Conservation (phyloP, 352 stramenopile genomes). For the Globisporangium paroecandrum region DNA sequence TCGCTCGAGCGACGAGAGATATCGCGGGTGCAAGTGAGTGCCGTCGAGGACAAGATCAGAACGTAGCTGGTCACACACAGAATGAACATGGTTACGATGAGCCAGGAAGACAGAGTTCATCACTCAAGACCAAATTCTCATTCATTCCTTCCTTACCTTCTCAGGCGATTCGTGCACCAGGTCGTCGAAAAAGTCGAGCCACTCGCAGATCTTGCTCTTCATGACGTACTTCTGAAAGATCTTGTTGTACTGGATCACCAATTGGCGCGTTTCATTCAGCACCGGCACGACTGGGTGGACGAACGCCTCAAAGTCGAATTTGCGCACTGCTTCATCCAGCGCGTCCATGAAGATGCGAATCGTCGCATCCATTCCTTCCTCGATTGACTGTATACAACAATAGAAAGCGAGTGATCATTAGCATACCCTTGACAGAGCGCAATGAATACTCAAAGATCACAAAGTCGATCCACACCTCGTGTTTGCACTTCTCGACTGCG, state of each 20-base stretch:
- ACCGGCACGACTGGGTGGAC: slow-evolving; percentile 90
- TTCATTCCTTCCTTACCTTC: slow-evolving; percentile 39
- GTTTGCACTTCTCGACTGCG: slow-evolving; percentile 85
- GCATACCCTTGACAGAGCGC: no score
- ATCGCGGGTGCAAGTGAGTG: slow-evolving; percentile 82
- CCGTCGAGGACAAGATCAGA: slow-evolving; percentile 65
- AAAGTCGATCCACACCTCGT: slow-evolving; percentile 44
- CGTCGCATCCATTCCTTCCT: slow-evolving; percentile 78
- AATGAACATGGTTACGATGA: background rate
- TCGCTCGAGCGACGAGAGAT: slow-evolving; percentile 49
- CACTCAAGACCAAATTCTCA: background rate
- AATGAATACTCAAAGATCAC: background rate
- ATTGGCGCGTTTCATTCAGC: slow-evolving; percentile 76
- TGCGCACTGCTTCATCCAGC: slow-evolving; percentile 40
- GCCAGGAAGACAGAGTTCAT: background rate
- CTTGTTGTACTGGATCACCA: slow-evolving; percentile 86
- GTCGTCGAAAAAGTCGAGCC: slow-evolving; percentile 89
- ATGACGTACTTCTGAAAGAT: slow-evolving; percentile 44
- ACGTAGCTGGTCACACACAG: slow-evolving; percentile 32
- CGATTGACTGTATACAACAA: slow-evolving; percentile 36
- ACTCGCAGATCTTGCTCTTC: slow-evolving; percentile 53
- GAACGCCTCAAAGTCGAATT: slow-evolving; percentile 63
- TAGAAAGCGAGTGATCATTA: background rate
- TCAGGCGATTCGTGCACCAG: slow-evolving; percentile 44
- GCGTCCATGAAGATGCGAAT: slow-evolving; percentile 80